Percentiles rank a stretch among this genome's conserved stretches.
Conservation (phyloP, 768 basidiomycete genomes). For the Gyrodon lividus region DNA sequence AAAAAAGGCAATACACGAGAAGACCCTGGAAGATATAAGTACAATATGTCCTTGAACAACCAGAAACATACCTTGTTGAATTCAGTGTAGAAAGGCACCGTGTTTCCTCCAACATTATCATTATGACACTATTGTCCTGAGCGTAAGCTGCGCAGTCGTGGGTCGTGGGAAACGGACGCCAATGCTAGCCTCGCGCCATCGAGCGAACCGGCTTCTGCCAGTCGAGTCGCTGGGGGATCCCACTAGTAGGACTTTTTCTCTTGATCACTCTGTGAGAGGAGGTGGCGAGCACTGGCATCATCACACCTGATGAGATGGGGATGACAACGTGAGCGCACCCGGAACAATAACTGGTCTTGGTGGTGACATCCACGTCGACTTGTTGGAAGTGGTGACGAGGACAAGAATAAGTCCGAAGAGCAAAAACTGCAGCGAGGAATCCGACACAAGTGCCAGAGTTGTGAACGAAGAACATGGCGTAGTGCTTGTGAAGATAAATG, state of each 20-base stretch:
- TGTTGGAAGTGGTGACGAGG: background rate
- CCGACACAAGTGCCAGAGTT: background rate
- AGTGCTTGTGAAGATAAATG: background rate
- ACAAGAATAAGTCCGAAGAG: background rate
- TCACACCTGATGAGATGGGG: background rate
- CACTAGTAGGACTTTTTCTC: constrained; percentile 1
- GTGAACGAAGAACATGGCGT: background rate
- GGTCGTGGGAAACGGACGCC: background rate
- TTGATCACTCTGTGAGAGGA: background rate
- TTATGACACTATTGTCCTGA: background rate
- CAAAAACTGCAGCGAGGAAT: background rate
- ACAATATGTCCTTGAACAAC: too few relatives aligned
- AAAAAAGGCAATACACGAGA: too few relatives aligned
- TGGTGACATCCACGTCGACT: background rate
- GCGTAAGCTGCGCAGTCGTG: background rate
- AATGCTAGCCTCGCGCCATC: too few relatives aligned
- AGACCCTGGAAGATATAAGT: too few relatives aligned
- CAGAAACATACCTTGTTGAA: too few relatives aligned
- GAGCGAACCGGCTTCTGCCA: background rate
- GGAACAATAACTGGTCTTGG: background rate
- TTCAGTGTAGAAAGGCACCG: too few relatives aligned
- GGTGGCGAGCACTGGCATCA: constrained; percentile 1
- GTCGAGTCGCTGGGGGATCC: background rate
- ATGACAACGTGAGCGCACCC: background rate
- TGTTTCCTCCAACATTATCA: too few relatives aligned